Percentiles rank a stretch among this genome's conserved stretches.
Evolutionary conservation across 208 protist species (phyloP).

Genomic region (Trypanosoma lewisi): DNA sequence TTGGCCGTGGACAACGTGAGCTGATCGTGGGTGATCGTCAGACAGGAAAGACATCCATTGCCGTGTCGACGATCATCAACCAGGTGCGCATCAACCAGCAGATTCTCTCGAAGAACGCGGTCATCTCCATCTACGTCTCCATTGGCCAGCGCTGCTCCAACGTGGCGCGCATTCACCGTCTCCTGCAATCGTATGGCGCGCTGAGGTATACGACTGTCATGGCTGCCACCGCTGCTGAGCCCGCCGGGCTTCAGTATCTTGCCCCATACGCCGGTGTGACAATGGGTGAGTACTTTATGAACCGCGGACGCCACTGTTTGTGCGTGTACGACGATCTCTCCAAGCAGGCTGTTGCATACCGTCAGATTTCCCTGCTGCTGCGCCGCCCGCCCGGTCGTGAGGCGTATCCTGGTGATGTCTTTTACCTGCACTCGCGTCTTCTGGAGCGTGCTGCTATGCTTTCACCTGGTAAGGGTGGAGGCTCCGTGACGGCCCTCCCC

Average conservation of each 20-base stretch:
- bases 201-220: conserved; percentile 91
- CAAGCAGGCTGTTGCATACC: conserved; percentile 94
- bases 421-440: conserved; percentile 94
- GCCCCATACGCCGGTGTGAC: conserved; percentile 90
- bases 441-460: conserved; percentile 93
- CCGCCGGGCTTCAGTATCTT: conserved; percentile 90
- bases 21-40: conserved; percentile 94
- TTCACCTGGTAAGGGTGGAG: conserved; percentile 69
- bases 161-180: conserved; percentile 88
- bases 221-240: conserved; percentile 89
- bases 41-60: conserved; percentile 93
- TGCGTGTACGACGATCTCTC: conserved; percentile 94
- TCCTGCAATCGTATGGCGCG: conserved; percentile 78
- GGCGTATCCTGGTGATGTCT: conserved; percentile 95
- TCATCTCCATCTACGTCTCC: conserved; percentile 93
- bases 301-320: conserved; percentile 90
- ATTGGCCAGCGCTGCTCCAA: conserved; percentile 93
- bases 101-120: conserved; percentile 84
- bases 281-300: conserved; percentile 93
- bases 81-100: conserved; percentile 90
- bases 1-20: conserved; percentile 93
- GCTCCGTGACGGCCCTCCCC: conserved; percentile 91
- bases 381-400: conserved; percentile 90
- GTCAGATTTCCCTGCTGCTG: conserved; percentile 93
- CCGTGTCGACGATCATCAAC: conserved; percentile 93